These are phyloP conservation scores for Whalleya microplaca DNA, from an alignment of 2,329 filamentous ascomycete species.

Conservation along the genomic window DNA sequence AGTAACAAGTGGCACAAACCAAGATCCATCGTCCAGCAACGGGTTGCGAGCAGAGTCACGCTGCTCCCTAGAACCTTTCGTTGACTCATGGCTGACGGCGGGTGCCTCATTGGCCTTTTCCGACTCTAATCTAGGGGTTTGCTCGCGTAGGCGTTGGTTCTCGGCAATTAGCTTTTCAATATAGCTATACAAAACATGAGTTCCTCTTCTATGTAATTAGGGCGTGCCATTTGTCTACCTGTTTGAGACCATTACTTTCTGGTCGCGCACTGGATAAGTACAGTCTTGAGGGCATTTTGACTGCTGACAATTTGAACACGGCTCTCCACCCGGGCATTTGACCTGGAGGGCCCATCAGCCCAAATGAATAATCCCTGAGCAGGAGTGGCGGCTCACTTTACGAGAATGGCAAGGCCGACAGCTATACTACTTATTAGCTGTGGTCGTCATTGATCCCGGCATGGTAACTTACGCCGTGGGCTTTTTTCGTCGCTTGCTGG, in stretches of 20 bases:
- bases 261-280: constrained; percentile 6
- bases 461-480: too few relatives aligned
- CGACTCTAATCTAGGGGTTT: constrained; percentile 1
- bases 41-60: constrained; percentile 16
- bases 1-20: constrained; percentile 41
- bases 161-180: constrained; percentile 41
- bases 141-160: constrained; percentile 36
- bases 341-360: not conserved
- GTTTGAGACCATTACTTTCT: constrained; percentile 4
- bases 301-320: constrained; percentile 5
- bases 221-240: not conserved
- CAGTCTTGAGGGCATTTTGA: constrained; percentile 5
- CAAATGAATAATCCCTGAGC: not conserved
- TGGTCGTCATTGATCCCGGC: too few relatives aligned
- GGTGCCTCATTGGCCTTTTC: not conserved
- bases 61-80: constrained; percentile 1
- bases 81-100: not conserved
- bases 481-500: too few relatives aligned
- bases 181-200: constrained; percentile 29
- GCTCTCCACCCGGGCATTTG: constrained; percentile 2
- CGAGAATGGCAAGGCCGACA: too few relatives aligned
- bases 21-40: constrained; percentile 33
- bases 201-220: not conserved
- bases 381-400: not conserved
- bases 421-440: too few relatives aligned